Evolutionary conservation across 1,139 yeast species (phyloP).

Genomic region (Saccharomyces hybrid): DNA sequence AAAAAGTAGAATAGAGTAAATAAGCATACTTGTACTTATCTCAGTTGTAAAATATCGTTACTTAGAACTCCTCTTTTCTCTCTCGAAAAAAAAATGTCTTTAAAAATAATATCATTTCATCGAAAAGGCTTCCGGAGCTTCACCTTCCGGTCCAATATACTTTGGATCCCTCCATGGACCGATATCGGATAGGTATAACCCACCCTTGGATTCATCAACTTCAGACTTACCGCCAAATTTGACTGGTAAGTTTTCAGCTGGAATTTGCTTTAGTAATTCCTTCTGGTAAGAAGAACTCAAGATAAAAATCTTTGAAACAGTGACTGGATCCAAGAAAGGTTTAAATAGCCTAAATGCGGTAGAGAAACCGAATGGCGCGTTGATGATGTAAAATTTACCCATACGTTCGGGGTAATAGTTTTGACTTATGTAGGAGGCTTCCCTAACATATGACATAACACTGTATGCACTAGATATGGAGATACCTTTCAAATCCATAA

Average conservation of each 20-base stretch:
- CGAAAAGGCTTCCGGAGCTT: slow-evolving; percentile 57
- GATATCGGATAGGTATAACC: slow-evolving; percentile 77
- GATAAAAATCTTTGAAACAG: slow-evolving; percentile 92
- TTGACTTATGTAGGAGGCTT: slow-evolving; percentile 91
- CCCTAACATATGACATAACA: slow-evolving; percentile 81
- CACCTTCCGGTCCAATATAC: slow-evolving; percentile 82
- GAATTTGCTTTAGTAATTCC: slow-evolving; percentile 86
- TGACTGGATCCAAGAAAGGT: slow-evolving; percentile 94
- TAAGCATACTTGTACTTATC: background rate
- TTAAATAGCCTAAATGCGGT: slow-evolving; percentile 87
- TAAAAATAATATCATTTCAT: slow-evolving; percentile 13
- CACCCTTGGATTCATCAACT: slow-evolving; percentile 60
- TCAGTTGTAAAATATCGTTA: background rate
- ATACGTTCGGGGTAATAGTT: slow-evolving; percentile 98
- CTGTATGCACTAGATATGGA: slow-evolving; percentile 76
- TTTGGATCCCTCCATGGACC: slow-evolving; percentile 96
- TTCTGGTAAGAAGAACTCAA: slow-evolving; percentile 71
- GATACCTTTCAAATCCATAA: slow-evolving; percentile 90
- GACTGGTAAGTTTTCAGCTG: slow-evolving; percentile 81
- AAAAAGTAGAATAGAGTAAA: background rate
- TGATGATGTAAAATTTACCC: slow-evolving; percentile 94
- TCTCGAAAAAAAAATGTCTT: background rate
- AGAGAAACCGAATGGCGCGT: slow-evolving; percentile 96
- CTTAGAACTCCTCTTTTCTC: background rate
- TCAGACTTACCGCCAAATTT: slow-evolving; percentile 83